These are phyloP conservation scores for Fusarium piperis DNA, from an alignment of 2,329 filamentous ascomycete species.

Conservation along the genomic window DNA sequence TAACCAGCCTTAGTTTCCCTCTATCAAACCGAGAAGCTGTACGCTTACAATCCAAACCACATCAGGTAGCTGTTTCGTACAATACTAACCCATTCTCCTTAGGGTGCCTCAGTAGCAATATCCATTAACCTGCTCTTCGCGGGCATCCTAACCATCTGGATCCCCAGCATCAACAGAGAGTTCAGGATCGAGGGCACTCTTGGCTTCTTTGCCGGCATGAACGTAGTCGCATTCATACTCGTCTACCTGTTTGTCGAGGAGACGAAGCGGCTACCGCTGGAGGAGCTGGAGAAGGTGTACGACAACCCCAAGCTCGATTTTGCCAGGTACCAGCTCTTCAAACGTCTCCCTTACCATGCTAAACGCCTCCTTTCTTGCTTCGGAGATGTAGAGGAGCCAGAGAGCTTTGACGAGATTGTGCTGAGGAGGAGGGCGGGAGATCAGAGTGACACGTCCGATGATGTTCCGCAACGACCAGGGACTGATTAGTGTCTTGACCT, in stretches of 20 bases:
- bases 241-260: slow-evolving; percentile 59
- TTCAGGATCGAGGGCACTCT: slow-evolving; percentile 47
- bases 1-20: slow-evolving; percentile 50
- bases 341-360: slow-evolving; percentile 51
- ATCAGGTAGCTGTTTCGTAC: fast-evolving
- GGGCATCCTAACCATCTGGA: slow-evolving; percentile 56
- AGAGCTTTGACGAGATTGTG: slow-evolving; percentile 5
- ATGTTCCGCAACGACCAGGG: not conserved
- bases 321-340: slow-evolving; percentile 47
- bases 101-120: slow-evolving; percentile 59
- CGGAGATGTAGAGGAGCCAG: not conserved
- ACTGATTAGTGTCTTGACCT: not conserved
- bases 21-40: slow-evolving; percentile 58
- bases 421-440: not conserved
- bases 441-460: not conserved
- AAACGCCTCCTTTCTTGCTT: not conserved
- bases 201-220: slow-evolving; percentile 57
- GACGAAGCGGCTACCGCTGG: slow-evolving; percentile 58
- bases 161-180: slow-evolving; percentile 44
- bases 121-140: slow-evolving; percentile 59
- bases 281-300: slow-evolving; percentile 48
- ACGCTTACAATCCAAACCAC: not conserved
- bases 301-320: slow-evolving; percentile 49
- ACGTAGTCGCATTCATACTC: slow-evolving; percentile 54
- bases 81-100: slow-evolving; percentile 23